These are phyloP conservation scores for Clavaria fumosa DNA, from an alignment of 768 basidiomycete species.

Conservation along the genomic window DNA sequence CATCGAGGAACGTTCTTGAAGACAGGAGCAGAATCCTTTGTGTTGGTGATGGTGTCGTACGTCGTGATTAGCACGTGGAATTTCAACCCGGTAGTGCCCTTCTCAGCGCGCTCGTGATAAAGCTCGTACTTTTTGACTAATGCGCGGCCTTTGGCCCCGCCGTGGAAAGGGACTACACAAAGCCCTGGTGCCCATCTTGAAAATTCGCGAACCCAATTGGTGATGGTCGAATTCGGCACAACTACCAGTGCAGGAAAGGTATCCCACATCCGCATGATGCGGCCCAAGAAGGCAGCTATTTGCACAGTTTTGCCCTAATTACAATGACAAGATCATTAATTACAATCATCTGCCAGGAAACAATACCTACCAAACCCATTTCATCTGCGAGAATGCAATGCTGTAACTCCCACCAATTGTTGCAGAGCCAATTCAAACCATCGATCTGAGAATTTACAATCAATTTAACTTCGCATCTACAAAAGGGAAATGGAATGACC, in stretches of 20 bases:
- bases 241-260: constrained; percentile 77
- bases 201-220: constrained; percentile 92
- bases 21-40: constrained; percentile 52
- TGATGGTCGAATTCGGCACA: constrained; percentile 93
- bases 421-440: constrained; percentile 72
- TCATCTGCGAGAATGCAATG: constrained; percentile 91
- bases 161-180: constrained; percentile 73
- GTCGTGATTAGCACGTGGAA: constrained; percentile 90
- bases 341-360: neutral
- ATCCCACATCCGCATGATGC: constrained; percentile 35
- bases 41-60: constrained; percentile 66
- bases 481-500: constrained; percentile 21
- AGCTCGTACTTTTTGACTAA: constrained; percentile 75
- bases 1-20: constrained; percentile 79
- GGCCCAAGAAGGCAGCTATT: constrained; percentile 70
- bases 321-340: neutral
- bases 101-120: constrained; percentile 33
- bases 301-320: constrained; percentile 82
- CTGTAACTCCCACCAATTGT: constrained; percentile 80
- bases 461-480: neutral
- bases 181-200: constrained; percentile 67
- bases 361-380: constrained; percentile 68
- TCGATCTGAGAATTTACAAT: constrained; percentile 33
- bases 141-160: constrained; percentile 65
- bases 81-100: constrained; percentile 36